Evolutionary conservation across 2,329 filamentous ascomycete genomes (phyloP).

Genomic region (Exophiala mesophila): DNA sequence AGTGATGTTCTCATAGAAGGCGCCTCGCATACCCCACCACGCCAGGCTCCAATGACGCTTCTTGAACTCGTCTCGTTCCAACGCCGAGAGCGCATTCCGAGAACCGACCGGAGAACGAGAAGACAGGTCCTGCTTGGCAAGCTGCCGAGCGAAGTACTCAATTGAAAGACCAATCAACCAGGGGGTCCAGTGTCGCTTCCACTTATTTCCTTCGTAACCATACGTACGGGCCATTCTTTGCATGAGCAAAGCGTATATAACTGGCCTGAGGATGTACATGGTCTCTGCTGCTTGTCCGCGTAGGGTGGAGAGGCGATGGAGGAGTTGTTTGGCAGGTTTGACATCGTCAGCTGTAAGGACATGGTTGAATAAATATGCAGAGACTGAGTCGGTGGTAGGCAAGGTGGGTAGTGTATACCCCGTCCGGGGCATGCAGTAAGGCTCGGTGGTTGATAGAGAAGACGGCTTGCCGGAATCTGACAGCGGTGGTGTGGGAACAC

Average conservation of each 20-base stretch:
- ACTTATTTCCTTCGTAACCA: constrained; percentile 51
- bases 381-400: constrained; percentile 75
- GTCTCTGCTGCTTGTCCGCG: constrained; percentile 81
- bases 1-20: constrained; percentile 90
- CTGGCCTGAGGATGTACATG: constrained; percentile 84
- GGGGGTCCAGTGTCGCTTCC: constrained; percentile 80
- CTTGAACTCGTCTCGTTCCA: constrained; percentile 85
- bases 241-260: constrained; percentile 80
- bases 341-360: constrained; percentile 95
- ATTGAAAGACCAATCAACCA: constrained; percentile 83
- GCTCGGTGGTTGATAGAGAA: constrained; percentile 45
- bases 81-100: constrained; percentile 64
- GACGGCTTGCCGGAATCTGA: constrained; percentile 24
- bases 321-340: constrained; percentile 78
- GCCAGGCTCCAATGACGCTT: constrained; percentile 84
- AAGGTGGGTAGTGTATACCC: constrained; percentile 78
- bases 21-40: constrained; percentile 97
- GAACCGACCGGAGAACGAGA: constrained; percentile 64
- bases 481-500: constrained; percentile 25
- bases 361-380: constrained; percentile 78
- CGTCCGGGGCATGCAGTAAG: constrained; percentile 93
- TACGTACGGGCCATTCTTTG: constrained; percentile 42
- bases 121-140: constrained; percentile 63
- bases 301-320: constrained; percentile 65
- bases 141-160: constrained; percentile 83